These are phyloP conservation scores for Beta lomatogona DNA, from an alignment of 179 eudicot species.

Conservation along the genomic window DNA sequence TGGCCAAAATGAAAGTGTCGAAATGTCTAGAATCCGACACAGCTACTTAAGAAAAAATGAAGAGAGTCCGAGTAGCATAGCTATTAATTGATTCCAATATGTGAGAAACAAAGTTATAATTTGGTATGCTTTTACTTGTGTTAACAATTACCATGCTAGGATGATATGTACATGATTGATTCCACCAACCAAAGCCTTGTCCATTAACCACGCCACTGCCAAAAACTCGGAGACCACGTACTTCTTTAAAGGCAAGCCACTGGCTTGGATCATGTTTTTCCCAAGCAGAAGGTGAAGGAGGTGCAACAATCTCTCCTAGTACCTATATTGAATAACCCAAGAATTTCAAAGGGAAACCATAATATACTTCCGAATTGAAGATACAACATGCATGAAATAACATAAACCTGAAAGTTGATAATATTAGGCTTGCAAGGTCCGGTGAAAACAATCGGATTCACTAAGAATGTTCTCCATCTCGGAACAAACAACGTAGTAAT, in stretches of 20 bases:
- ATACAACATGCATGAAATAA: not conserved
- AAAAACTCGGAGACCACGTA: constrained; percentile 42
- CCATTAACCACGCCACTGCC: constrained; percentile 53
- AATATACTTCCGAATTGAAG: no score
- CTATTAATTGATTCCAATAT: not conserved
- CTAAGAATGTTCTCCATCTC: constrained; percentile 36
- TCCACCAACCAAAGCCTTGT: constrained; percentile 62
- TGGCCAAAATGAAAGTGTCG: no score
- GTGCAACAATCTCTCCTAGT: constrained; percentile 51
- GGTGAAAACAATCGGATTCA: constrained; percentile 43
- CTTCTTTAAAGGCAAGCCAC: constrained; percentile 46
- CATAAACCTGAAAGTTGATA: constrained; percentile 48
- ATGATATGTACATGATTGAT: constrained; percentile 61
- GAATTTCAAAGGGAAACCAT: not conserved
- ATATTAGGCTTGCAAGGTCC: constrained; percentile 61
- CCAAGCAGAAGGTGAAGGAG: constrained; percentile 51
- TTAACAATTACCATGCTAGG: constrained; percentile 35
- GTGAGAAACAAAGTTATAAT: not conserved
- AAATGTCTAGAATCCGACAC: not conserved
- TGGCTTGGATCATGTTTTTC: constrained; percentile 46
- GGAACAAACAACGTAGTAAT: constrained; percentile 44
- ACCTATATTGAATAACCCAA: constrained; percentile 30
- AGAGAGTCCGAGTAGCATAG: not conserved
- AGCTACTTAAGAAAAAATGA: not conserved
- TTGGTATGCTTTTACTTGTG: not conserved